Evolutionary conservation across 176 grass and related monocot species (phyloP).

Genomic region (Triticum turgidum): DNA sequence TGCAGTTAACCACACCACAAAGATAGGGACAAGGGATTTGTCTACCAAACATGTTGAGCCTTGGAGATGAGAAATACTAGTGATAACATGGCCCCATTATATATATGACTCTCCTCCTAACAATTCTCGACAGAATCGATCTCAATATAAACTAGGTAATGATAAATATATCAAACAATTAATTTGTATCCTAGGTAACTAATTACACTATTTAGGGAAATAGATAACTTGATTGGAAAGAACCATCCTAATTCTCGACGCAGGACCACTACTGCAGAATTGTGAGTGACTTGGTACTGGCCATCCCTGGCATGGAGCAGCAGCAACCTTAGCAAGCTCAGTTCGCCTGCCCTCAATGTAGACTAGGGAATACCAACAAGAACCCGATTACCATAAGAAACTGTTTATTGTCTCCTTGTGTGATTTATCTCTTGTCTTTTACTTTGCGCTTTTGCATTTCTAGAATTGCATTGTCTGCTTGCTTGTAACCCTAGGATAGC

Average conservation of each 20-base stretch:
- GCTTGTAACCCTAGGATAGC: neutral
- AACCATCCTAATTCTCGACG: neutral
- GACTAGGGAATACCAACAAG: neutral
- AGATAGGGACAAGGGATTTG: neutral
- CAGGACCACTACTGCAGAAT: neutral
- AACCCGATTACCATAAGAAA: neutral
- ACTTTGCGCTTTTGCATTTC: neutral
- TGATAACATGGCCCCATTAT: neutral
- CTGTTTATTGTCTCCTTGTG: neutral
- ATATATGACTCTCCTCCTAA: neutral
- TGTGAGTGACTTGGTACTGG: neutral
- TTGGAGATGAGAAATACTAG: constrained; percentile 5
- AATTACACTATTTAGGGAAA: neutral
- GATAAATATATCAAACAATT: constrained; percentile 1
- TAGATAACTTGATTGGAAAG: neutral
- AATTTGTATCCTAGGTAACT: neutral
- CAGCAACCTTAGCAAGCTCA: neutral
- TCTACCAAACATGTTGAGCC: neutral
- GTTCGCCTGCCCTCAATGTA: neutral
- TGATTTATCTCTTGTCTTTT: neutral
- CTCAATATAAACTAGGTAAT: neutral
- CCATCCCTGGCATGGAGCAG: neutral
- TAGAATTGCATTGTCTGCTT: neutral
- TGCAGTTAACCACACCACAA: neutral
- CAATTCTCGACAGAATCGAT: neutral